These are phyloP conservation scores for Ascochyta clinopodiicola DNA, from an alignment of 2,329 filamentous ascomycete genomes.

Conservation along the genomic window DNA sequence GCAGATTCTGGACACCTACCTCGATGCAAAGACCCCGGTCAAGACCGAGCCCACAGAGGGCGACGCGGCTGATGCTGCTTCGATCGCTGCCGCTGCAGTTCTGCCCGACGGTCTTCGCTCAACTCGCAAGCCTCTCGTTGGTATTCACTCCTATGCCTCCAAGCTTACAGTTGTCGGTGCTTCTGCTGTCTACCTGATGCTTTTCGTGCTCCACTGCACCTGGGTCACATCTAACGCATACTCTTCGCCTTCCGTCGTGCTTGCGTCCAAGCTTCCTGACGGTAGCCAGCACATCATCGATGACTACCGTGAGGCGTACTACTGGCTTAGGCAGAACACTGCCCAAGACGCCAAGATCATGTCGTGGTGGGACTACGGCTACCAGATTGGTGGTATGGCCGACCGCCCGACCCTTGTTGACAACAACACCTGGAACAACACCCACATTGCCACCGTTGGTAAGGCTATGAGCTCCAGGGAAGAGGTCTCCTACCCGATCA, in stretches of 20 bases:
- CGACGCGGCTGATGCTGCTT: slow-evolving; percentile 38
- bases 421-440: slow-evolving; percentile 99
- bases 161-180: slow-evolving; percentile 78
- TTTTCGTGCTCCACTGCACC: slow-evolving; percentile 97
- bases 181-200: slow-evolving; percentile 79
- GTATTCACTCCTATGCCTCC: slow-evolving; percentile 81
- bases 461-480: slow-evolving; percentile 98
- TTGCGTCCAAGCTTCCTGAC: slow-evolving; percentile 90
- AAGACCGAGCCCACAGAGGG: slow-evolving; percentile 57
- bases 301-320: slow-evolving; percentile 98
- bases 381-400: slow-evolving; percentile 99
- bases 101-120: slow-evolving; percentile 68
- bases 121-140: slow-evolving; percentile 75
- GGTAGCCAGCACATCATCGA: slow-evolving; percentile 98
- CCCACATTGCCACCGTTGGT: slow-evolving; percentile 97
- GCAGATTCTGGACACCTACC: slow-evolving; percentile 85
- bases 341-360: slow-evolving; percentile 95
- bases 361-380: slow-evolving; percentile 99
- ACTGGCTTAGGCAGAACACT: slow-evolving; percentile 99
- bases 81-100: slow-evolving; percentile 58
- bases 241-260: slow-evolving; percentile 94
- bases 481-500: slow-evolving; percentile 98
- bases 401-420: slow-evolving; percentile 96
- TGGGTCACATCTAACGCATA: slow-evolving; percentile 99
- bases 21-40: slow-evolving; percentile 68